Percentiles rank a stretch among this genome's conserved stretches.
Conservation (phyloP, 1,284 basidiomycete genomes). For the Malassezia slooffiae region DNA sequence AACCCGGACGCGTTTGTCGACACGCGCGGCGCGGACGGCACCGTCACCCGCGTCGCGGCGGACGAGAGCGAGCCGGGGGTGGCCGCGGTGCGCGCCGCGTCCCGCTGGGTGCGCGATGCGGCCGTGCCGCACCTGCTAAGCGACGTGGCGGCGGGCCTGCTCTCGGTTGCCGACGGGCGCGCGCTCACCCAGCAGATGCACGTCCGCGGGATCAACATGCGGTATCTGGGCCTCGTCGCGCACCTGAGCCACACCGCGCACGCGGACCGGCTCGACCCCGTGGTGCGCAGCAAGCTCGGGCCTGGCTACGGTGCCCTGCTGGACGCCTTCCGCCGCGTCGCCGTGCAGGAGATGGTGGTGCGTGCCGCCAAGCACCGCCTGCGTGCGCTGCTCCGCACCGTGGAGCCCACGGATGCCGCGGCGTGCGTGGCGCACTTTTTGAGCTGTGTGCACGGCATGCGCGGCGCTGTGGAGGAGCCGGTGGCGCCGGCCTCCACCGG, state of each 20-base stretch:
- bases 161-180: conserved; percentile 51
- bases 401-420: conserved; percentile 19
- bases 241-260: conserved; percentile 46
- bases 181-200: conserved; percentile 52
- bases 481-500: conserved; percentile 19
- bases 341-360: conserved; percentile 54
- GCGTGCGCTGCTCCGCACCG: conserved; percentile 43
- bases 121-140: conserved; percentile 49
- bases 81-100: conserved; percentile 53
- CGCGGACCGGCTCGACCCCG: conserved; percentile 44
- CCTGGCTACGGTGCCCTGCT: conserved; percentile 37
- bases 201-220: conserved; percentile 54
- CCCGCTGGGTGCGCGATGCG: conserved; percentile 50
- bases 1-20: conserved; percentile 55
- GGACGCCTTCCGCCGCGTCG: conserved; percentile 42
- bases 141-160: conserved; percentile 50
- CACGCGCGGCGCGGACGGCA: conserved; percentile 20
- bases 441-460: conserved; percentile 53
- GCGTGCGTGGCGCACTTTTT: conserved; percentile 52
- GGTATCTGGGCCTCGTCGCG: conserved; percentile 52
- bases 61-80: conserved; percentile 51
- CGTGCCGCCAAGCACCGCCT: conserved; percentile 53
- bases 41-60: conserved; percentile 25
- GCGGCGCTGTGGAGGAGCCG: conserved; percentile 48
- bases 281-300: conserved; percentile 29